Evolutionary conservation across 345 rosid species (phyloP).

Genomic region (Eutrema heterophyllum): DNA sequence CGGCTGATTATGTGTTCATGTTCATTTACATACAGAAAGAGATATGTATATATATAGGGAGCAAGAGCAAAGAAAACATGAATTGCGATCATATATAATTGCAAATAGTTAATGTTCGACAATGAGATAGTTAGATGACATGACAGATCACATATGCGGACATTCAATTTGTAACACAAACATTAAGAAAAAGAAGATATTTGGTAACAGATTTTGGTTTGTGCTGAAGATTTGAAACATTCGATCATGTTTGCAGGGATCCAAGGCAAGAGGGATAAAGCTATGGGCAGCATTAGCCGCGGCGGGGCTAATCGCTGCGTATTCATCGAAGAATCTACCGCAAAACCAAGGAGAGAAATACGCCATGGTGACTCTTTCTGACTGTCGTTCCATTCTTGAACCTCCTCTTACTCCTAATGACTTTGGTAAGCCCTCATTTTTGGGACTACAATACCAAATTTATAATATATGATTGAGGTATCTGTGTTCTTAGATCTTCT

Average conservation of each 20-base stretch:
- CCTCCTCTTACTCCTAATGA: constrained; percentile 49
- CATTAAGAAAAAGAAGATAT: neutral
- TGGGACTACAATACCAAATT: neutral
- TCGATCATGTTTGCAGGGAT: constrained; percentile 37
- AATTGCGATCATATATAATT: too few species aligned
- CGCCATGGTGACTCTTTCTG: constrained; percentile 53
- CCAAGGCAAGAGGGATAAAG: constrained; percentile 57
- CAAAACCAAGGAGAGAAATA: constrained; percentile 42
- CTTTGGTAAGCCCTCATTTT: constrained; percentile 37
- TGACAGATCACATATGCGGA: neutral
- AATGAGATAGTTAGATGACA: neutral
- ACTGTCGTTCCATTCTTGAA: constrained; percentile 64
- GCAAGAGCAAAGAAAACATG: too few species aligned
- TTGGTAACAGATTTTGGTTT: too few species aligned
- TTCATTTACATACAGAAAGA: neutral
- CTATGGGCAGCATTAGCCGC: constrained; percentile 58
- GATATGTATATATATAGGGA: too few species aligned
- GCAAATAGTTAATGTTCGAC: neutral
- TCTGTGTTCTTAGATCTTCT: too few species aligned
- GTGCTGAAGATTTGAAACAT: neutral
- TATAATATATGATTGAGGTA: neutral
- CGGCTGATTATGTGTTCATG: neutral
- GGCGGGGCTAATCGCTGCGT: constrained; percentile 59
- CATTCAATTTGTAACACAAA: neutral
- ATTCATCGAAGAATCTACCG: constrained; percentile 25